Percentiles rank a stretch among this genome's conserved stretches.
These are phyloP conservation scores for Backusella circina DNA, from an alignment of 192 early-diverging fungal genomes.

Conservation along the genomic window DNA sequence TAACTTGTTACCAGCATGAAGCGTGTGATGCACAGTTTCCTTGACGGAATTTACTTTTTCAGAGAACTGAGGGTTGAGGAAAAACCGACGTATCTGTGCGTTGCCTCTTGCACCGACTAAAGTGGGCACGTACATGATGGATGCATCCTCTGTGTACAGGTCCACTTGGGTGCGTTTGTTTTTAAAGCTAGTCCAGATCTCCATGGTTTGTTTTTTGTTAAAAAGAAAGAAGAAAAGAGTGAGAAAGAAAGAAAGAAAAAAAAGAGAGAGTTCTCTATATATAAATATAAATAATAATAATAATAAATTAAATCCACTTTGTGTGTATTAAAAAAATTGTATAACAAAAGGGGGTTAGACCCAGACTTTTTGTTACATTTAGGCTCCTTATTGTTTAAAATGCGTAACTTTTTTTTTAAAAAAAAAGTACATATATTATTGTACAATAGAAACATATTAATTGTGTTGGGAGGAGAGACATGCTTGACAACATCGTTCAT, in stretches of 20 bases:
- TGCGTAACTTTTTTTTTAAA: neutral
- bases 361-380: neutral
- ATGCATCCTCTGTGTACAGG: constrained; percentile 34
- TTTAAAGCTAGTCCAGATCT: constrained; percentile 21
- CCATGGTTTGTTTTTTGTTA: neutral
- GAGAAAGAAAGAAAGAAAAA: neutral
- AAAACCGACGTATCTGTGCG: constrained; percentile 33
- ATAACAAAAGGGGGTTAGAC: neutral
- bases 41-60: constrained; percentile 12
- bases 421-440: neutral
- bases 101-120: constrained; percentile 25
- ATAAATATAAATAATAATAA: neutral
- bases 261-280: neutral
- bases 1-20: constrained; percentile 12
- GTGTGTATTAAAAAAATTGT: neutral
- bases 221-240: neutral
- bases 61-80: constrained; percentile 15
- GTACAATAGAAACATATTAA: neutral
- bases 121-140: constrained; percentile 42
- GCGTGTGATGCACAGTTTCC: constrained; percentile 24
- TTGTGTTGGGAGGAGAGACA: neutral
- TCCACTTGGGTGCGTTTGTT: constrained; percentile 7
- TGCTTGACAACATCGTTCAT: neutral
- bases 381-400: neutral
- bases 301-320: neutral